Base-by-base conservation (phyloP, 306 rosid species). In the Castanea sativa region DNA sequence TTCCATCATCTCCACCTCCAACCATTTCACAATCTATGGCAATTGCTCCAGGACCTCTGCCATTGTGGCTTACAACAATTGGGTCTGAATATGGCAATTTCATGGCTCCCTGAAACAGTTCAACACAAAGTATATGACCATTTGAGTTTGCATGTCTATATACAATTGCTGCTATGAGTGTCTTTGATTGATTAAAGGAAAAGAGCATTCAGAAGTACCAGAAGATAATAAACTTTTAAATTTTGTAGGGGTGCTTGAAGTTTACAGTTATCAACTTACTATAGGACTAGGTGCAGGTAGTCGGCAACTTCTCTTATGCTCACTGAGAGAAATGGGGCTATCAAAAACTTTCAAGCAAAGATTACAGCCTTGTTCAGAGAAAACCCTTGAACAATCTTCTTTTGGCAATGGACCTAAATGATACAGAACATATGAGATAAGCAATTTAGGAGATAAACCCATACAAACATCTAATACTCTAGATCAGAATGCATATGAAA, bases 11-110 rank as follows among this genome's bases (percentile, higher is more conserved):
- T 88, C 97, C 97, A 72, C 98, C 97, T 30, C 91, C 91, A 83
- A 89, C 93, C 96, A 94, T 94, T 87, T 91, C 97, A 83, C 97
- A 94, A 79, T 94, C 96, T 30, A 91, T 71, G 18, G 93, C 90
- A 82, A 91, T 73, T 69, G 95, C 95, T 83, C 82, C 79, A 23
- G 82, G 83, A 68, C 18, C 55, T 70, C 81, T 38, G 13, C 73
- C 86, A 23, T 59, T 55, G 55, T 65, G 78, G 57, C 71, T 80
- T 78, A 82, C 87, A 63, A 63, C 75, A 58, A 38, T 76, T 13
- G 77, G 76, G 78, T 74, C 81, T 38, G 69, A 83, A 75, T 30
- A 25, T 67, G 88, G 80, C 70, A 56, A 38, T 69, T 53, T 64
- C 5, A 32, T 32, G 56, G 91, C 81, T 78, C 86, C 97, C 97